phyloP scores from a whole-genome alignment of 164 flowering plant genomes.

The Aristolochia fimbriata region DNA sequence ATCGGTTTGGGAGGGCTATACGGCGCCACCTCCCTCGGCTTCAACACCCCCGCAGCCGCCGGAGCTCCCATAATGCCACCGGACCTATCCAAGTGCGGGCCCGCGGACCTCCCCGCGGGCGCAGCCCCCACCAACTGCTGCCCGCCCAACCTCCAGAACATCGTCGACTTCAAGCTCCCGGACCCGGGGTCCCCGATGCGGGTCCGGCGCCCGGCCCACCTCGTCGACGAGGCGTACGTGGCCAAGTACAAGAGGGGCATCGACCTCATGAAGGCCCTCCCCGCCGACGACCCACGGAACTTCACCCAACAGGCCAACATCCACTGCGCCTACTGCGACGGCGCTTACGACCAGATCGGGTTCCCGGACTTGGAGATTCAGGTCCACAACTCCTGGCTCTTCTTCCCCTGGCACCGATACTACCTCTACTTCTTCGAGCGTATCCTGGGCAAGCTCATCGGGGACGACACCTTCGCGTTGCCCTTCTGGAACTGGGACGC shows the following conservation, averaged over 20 bases:
- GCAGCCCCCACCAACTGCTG: conserved; percentile 15
- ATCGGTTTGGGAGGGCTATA: conserved; percentile 12
- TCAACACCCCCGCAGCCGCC: neutral
- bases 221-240: conserved; percentile 21
- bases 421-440: conserved; percentile 37
- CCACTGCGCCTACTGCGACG: conserved; percentile 39
- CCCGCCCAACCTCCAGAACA: conserved; percentile 6
- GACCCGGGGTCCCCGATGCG: conserved; percentile 14
- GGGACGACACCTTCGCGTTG: conserved; percentile 23
- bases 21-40: neutral
- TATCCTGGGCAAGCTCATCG: conserved; percentile 27
- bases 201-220: conserved; percentile 43
- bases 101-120: conserved; percentile 12
- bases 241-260: conserved; percentile 41
- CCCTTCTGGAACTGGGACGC: conserved; percentile 50
- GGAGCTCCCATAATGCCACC: conserved; percentile 7
- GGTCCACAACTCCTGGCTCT: conserved; percentile 18
- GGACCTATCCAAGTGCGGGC: conserved; percentile 13
- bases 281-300: conserved; percentile 25
- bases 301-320: conserved; percentile 30
- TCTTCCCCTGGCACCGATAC: conserved; percentile 20
- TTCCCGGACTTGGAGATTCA: conserved; percentile 26
- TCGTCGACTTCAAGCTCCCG: conserved; percentile 25
- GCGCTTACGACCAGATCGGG: conserved; percentile 25
- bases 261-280: conserved; percentile 26